Evolutionary conservation across 768 basidiomycete species (phyloP), one percentile per base, ranked within the genome.

Genomic region (Psilocybe subaeruginosa): DNA sequence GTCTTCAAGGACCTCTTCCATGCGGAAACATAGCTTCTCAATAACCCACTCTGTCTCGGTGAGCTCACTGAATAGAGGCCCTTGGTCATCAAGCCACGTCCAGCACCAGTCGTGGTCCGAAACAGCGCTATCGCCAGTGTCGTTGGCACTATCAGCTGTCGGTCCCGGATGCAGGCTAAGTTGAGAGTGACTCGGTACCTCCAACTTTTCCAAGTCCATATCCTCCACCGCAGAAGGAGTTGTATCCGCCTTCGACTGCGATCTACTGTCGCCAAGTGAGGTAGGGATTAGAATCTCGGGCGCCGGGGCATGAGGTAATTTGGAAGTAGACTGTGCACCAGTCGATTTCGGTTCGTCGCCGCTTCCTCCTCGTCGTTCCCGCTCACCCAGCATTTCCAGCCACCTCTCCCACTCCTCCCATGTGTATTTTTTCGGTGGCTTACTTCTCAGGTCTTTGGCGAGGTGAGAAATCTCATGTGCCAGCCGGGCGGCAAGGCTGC

Each of bases 1-100:
- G 8, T 66, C 64, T 46, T 71, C 66, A 35, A 78, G 60, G 3
- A 76, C 74, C 58, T 72, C 67, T 59, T 78, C 77, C 17, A 78
- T 49, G 43, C 75, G 61, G 48, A 67, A 54, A 52, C 74, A 77
- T 12, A 80, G 57, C 62, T 72, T 74, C 29, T 69, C 66, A 19
- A 80, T 59, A 3, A 80, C 54, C 79, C 79, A 79, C 58, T 77
- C 69, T 17, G 74, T 73, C 62, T 79, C 79, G 8, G 71, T 72
- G 4, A 69, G 64, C 6, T 61, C 54, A 47, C 76, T 78, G 55
- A 79, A 74, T 31, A 80, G 65, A 19, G 79, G 78, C 7, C 79
- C 77, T 0, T 77, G 70, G 56, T 79, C 78, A 0, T 71, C 71
- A 31, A 79, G 62, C 79, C 78, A 80, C 2, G 74, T 73, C 75